Evolutionary conservation across 2,329 filamentous ascomycete genomes (phyloP).

Genomic region (Samsoniella hepiali): DNA sequence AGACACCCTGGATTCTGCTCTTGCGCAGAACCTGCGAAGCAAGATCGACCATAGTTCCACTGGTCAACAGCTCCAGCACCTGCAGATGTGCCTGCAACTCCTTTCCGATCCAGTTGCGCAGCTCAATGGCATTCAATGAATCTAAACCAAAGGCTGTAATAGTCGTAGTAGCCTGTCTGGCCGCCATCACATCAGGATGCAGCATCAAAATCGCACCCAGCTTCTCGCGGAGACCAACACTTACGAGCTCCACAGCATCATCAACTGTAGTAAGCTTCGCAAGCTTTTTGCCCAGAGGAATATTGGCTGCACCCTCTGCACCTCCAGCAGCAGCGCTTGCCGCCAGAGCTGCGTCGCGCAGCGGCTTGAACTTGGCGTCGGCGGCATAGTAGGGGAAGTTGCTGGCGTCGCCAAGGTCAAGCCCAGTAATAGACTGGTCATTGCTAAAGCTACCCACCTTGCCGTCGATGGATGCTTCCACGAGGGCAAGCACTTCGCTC

Average conservation of each 20-base stretch:
- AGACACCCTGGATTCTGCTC: constrained; percentile 24
- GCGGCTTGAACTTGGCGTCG: constrained; percentile 52
- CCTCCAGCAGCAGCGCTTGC: constrained; percentile 20
- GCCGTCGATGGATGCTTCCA: constrained; percentile 49
- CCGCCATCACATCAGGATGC: constrained; percentile 23
- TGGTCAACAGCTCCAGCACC: constrained; percentile 51
- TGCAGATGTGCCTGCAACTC: constrained; percentile 50
- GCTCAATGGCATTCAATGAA: constrained; percentile 48
- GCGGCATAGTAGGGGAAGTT: constrained; percentile 51
- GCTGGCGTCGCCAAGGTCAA: constrained; percentile 43
- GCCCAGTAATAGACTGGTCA: constrained; percentile 52
- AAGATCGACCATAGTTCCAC: constrained; percentile 33
- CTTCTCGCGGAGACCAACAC: constrained; percentile 26
- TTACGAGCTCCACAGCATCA: constrained; percentile 28
- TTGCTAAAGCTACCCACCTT: constrained; percentile 41
- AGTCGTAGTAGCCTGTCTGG: constrained; percentile 23
- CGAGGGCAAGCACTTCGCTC: constrained; percentile 52
- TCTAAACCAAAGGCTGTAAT: constrained; percentile 37
- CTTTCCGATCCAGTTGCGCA: constrained; percentile 49
- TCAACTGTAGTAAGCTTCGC: constrained; percentile 19
- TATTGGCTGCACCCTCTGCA: constrained; percentile 13
- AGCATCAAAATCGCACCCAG: constrained; percentile 36
- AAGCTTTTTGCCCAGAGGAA: constrained; percentile 23
- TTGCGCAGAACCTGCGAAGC: constrained; percentile 26
- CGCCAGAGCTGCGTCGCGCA: constrained; percentile 39